Evolutionary conservation across 2,329 filamentous ascomycete genomes (phyloP), one percentile per base, ranked within the genome.

Genomic region (Botrytis pseudocinerea): DNA sequence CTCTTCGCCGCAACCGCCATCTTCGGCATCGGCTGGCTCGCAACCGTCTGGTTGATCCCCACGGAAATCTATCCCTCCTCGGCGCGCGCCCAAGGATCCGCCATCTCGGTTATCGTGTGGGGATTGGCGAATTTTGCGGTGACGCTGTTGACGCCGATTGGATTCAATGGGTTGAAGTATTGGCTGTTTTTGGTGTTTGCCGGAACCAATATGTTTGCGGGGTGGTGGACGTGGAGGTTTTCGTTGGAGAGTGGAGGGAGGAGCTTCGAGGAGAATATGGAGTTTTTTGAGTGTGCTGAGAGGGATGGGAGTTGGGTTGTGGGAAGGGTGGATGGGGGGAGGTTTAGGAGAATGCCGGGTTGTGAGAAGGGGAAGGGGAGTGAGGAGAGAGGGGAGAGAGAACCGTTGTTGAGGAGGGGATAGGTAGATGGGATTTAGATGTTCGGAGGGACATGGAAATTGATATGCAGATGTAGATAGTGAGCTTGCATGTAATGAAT

Each of bases 11-110:
- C 88, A 3, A 92, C 88, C 0, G 87, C 86, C 12, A 86, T 87
- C 28, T 90, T 90, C 73, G 88, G 88, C 6, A 87, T 90, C 62
- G 87, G 87, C 38, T 90, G 88, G 88, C 82, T 90, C 2, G 82
- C 87, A 1, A 87, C 88, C 1, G 84, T 87, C 28, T 90, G 88
- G 88, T 81, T 90, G 0, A 80, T 85, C 72, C 83, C 85, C 0
- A 83, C 85, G 44, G 88, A 93, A 74, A 89, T 93, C n/a, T 92
- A 92, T 61, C 88, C 89, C 0, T 86, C 85, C 1, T 85, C 84
- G 0, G 82, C 88, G 0, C 84, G 90, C 10, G 89, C 90, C 4
- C 92, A 92, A 79, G 91, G 91, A 48, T 89, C 91, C 0, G 89
- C 89, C 1, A 82, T 91, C 2, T 89, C 88, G 0, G 91, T 89